Base-by-base conservation (phyloP, 495 filamentous ascomycete genomes). In the Physcia stellaris region DNA sequence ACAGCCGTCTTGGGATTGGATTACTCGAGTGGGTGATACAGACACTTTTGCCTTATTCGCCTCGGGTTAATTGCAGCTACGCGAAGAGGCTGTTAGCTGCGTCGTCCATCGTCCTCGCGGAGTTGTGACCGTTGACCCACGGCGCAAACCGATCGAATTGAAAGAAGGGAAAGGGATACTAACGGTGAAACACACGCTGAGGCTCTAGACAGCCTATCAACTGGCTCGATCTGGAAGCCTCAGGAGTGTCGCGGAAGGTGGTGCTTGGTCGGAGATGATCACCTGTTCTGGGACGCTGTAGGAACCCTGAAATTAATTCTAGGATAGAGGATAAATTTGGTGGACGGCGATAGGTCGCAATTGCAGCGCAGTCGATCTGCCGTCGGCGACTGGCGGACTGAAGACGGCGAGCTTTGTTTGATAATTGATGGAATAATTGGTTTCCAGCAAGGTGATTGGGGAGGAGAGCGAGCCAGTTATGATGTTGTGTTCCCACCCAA, bases 391-490 rank as follows among this genome's bases (percentile, higher is more conserved):
- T 27, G 26, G 30, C 17, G 15, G 38, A 6, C 36, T 32, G 24
- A 32, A 13, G 10, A 21, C n/a, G 19, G 24, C 23, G 39, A 45
- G 41, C 32, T 39, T 41, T 38, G 32, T 42, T 34, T 34, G 32
- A 35, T 26, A 31, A n/a, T 9, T 13, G 22, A 3, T 24, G 13
- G 18, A 23, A 4, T 15, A 19, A 32, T 40, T n/a, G n/a, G n/a
- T n/a, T n/a, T n/a, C n/a, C 20, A 15, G 19, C 11, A 24, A 37
- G 37, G 21, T 42, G 46, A 49, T 52, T 48, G 49, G 46, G 45
- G 47, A 35, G 26, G 35, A 19, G 46, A 43, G 46, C 43, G 49
- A 49, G 36, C 49, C 49, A 52, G 35, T 49, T 24, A 38, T n/a
- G 19, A 26, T 24, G 26, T 13, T 28, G 26, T 33, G 31, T 33